A percentile compares a stretch with the other conserved stretches of the same genome.
These are phyloP conservation scores for Torulaspora pretoriensis DNA, from an alignment of 1,139 yeast genomes.

Conservation along the genomic window DNA sequence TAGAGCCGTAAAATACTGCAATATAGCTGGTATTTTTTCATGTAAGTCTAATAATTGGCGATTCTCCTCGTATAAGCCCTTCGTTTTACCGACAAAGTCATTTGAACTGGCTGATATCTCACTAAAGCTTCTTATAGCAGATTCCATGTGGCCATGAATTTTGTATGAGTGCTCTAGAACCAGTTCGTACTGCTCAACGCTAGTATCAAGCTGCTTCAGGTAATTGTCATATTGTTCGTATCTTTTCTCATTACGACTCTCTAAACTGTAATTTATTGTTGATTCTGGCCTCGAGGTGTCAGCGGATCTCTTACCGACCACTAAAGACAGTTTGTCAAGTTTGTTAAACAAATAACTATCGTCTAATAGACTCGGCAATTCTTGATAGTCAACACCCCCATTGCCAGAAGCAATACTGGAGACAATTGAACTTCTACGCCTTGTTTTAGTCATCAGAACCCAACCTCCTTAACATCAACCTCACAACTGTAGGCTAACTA, in stretches of 20 bases:
- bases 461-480: background rate
- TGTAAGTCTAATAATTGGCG: conserved; percentile 44
- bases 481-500: background rate
- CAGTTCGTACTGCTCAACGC: conserved; percentile 20
- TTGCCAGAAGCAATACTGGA: conserved; percentile 29
- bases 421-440: conserved; percentile 29
- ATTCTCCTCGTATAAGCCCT: conserved; percentile 50
- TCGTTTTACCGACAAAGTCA: conserved; percentile 31
- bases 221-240: conserved; percentile 21
- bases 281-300: background rate
- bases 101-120: conserved; percentile 19
- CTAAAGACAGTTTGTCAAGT: conserved; percentile 23
- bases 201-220: conserved; percentile 21
- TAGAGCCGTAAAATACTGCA: conserved; percentile 62
- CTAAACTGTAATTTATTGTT: background rate
- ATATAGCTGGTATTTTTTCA: conserved; percentile 48
- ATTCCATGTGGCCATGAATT: conserved; percentile 20
- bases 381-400: conserved; percentile 10
- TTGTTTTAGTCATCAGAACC: conserved; percentile 21
- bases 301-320: conserved; percentile 4
- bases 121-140: conserved; percentile 20
- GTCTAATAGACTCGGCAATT: conserved; percentile 23
- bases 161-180: conserved; percentile 22
- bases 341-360: conserved; percentile 27
- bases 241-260: background rate